Base-by-base conservation (phyloP, 2,329 filamentous ascomycete species). In the Whalleya microplaca region DNA sequence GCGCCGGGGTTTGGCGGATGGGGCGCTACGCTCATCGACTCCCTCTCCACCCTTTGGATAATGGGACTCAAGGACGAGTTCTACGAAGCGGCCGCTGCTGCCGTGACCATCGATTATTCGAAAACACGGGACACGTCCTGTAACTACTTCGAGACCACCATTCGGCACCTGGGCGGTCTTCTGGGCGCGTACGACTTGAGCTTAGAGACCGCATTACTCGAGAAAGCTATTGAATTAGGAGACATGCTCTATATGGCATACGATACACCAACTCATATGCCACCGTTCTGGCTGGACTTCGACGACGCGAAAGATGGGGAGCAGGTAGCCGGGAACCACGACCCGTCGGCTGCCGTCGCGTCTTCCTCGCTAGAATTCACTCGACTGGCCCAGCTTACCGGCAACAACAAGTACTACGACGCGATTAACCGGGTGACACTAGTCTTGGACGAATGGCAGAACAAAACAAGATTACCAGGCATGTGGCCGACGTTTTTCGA, bases 351-450 rank as follows among this genome's bases (percentile, higher is more conserved):
- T 0, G 68, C 71, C 1, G 70, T 74, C 1, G 87, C 87, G 14
- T 89, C 87, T 3, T 77, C 91, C 44, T 85, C 82, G 3, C 72
- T 92, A 60, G 89, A 92, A 66, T 90, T 92, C 68, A 90, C 86
- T 3, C 79, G 88, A 7, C 73, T 92, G 44, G 81, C 86, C 3
- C 88, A 91, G 69, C 75, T 92, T 53, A 91, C 88, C 0, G 84
- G 83, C 51, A 78, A 91, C 56, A 71, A 80, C 53, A 89, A 86
- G 65, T 92, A 89, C 72, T 91, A 87, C 67, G 90, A 93, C 69
- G 90, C 90, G 1, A 82, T 92, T 53, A 86, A 88, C 55, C 83
- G 89, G 9, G 84, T 96, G 46, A 90, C 88, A 8, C 81, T 88
- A 55, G 82, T 87, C 20, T 79, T 96, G n/a, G 81, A 88, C 51